Evolutionary conservation across 106 monocot genomes (phyloP).

Genomic region (Allium fistulosum): DNA sequence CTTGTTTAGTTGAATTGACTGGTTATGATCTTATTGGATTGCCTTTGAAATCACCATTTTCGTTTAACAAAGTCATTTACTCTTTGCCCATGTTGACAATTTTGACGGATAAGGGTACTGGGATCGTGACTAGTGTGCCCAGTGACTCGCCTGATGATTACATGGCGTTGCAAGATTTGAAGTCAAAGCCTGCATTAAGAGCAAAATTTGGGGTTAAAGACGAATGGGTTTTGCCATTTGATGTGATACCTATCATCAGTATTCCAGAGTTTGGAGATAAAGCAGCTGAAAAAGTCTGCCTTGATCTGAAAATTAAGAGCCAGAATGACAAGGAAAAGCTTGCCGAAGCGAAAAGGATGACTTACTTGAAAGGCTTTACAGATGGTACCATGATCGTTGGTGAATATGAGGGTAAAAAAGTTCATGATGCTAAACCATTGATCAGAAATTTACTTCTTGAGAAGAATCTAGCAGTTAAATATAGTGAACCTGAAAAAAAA

Average conservation of each 20-base stretch:
- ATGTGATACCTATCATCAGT: conserved; percentile 74
- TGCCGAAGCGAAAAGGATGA: conserved; percentile 79
- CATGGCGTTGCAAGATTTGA: conserved; percentile 87
- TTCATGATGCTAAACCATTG: conserved; percentile 81
- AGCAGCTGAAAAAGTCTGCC: conserved; percentile 80
- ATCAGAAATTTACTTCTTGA: conserved; percentile 60
- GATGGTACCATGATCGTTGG: conserved; percentile 91
- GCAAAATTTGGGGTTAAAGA: conserved; percentile 75
- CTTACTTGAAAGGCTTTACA: conserved; percentile 86
- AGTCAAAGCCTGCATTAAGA: conserved; percentile 67
- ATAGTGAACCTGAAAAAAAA: conserved; percentile 91
- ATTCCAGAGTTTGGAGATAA: conserved; percentile 92
- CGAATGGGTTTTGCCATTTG: conserved; percentile 88
- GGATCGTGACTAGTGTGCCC: conserved; percentile 93
- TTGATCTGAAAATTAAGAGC: conserved; percentile 79
- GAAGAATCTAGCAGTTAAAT: conserved; percentile 55
- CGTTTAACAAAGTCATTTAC: conserved; percentile 71
- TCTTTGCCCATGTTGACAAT: conserved; percentile 95
- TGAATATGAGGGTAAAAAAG: conserved; percentile 64
- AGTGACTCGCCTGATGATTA: conserved; percentile 89
- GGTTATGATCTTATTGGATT: conserved; percentile 84
- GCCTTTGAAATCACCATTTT: conserved; percentile 64
- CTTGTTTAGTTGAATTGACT: conserved; percentile 60
- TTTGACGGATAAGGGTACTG: conserved; percentile 89
- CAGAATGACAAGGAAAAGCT: conserved; percentile 96